Base-by-base conservation (phyloP, 257 asterid species). In the Nicotiana tomentosiformis region DNA sequence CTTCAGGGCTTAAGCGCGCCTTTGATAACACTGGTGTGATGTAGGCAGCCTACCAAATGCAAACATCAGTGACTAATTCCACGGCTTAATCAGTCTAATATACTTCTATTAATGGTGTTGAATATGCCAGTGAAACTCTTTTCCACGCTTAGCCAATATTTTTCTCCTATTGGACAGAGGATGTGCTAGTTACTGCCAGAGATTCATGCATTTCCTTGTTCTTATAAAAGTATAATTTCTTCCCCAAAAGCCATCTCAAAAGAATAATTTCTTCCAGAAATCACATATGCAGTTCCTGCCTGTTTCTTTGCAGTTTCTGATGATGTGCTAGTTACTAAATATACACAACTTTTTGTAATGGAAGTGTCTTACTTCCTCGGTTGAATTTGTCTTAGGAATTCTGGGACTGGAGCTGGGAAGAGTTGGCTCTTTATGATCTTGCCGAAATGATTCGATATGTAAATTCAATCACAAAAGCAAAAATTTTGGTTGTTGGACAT, bases 361-460 rank as follows among this genome's bases (percentile, higher is more conserved):
- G 43, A 49, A 74, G 37, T 26, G 26, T 26, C 64, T 49, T 74
- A 14, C 62, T 14, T 23, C 62, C 62, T 74, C 43, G 53, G 51
- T 67, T 82, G 12, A 14, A 81, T 81, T 82, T 65, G 67, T 86
- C 83, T 81, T 88, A 94, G 99, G 91, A 94, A 46, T 96, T 96
- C 82, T 96, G 99, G 99, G 97, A 96, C 67, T 96, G 99, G 98
- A 94, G 97, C 89, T 96, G 99, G 99, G 97, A 94, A 90, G 99
- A 96, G 80, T 86, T 94, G 85, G 98, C 99, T 82, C 91, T 92
- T 64, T 87, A 90, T 74, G 99, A 94, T 89, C 95, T 96, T 72
- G 89, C 90, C 66, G 98, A 88, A 88, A 96, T 96, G 96, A 89
- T 91, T 69, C 92, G 82, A 81, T 96, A 92, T 82, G 77, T 94